phyloP scores from a whole-genome alignment of 2,329 filamentous ascomycete species.

The Colletotrichum higginsianum region DNA sequence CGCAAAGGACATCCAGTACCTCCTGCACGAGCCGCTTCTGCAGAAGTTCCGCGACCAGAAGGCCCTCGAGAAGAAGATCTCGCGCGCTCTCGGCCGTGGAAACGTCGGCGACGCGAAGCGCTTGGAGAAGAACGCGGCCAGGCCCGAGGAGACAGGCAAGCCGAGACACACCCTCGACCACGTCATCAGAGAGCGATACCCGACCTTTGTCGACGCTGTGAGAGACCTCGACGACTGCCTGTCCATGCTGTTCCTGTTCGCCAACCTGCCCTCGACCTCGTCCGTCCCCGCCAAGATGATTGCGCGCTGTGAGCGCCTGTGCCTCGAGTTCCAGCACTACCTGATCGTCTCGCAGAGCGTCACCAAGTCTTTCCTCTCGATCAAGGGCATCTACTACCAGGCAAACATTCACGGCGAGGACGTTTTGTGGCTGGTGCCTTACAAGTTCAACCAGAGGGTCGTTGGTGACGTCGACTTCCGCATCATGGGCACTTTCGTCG shows the following conservation, averaged over 20 bases:
- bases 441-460: slow-evolving; percentile 96
- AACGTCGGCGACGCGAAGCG: slow-evolving; percentile 91
- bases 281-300: slow-evolving; percentile 96
- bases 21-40: slow-evolving; percentile 95
- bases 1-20: slow-evolving; percentile 97
- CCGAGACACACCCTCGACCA: slow-evolving; percentile 94
- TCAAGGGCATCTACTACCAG: slow-evolving; percentile 99
- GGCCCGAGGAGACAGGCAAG: slow-evolving; percentile 91
- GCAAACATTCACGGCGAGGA: slow-evolving; percentile 97
- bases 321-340: slow-evolving; percentile 98
- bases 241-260: slow-evolving; percentile 97
- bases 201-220: slow-evolving; percentile 94
- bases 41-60: slow-evolving; percentile 98
- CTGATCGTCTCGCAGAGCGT: slow-evolving; percentile 92
- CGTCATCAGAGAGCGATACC: slow-evolving; percentile 97
- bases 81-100: slow-evolving; percentile 89
- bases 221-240: slow-evolving; percentile 96
- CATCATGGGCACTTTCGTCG: slow-evolving; percentile 99
- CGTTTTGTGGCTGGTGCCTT: slow-evolving; percentile 96
- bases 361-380: slow-evolving; percentile 96
- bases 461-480: slow-evolving; percentile 96
- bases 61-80: slow-evolving; percentile 97
- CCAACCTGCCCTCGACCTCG: slow-evolving; percentile 91
- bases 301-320: slow-evolving; percentile 91
- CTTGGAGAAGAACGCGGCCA: slow-evolving; percentile 86